These are phyloP conservation scores for Lentinula guzmanii DNA, from an alignment of 768 basidiomycete species.

Conservation along the genomic window DNA sequence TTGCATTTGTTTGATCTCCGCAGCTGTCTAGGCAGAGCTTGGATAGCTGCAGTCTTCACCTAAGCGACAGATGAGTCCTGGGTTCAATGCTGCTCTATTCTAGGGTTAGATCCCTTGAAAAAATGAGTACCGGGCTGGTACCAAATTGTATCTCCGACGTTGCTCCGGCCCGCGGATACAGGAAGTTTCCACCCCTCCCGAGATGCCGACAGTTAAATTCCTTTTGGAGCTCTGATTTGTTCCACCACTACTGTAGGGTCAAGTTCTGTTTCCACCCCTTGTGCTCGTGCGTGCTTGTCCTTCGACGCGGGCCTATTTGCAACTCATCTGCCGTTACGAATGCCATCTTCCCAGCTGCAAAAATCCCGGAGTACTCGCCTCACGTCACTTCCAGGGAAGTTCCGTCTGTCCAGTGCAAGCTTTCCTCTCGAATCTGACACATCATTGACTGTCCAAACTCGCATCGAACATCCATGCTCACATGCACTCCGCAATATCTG, in stretches of 20 bases:
- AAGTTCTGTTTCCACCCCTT: neutral
- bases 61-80: neutral
- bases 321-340: neutral
- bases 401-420: neutral
- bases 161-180: neutral
- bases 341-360: neutral
- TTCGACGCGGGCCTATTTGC: neutral
- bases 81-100: neutral
- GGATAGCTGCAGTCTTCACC: neutral
- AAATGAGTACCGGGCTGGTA: neutral
- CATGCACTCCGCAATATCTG: neutral
- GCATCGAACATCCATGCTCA: neutral
- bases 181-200: neutral
- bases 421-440: neutral
- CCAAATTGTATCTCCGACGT: neutral
- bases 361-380: conserved; percentile 1
- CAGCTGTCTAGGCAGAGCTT: neutral
- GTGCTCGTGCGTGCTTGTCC: neutral
- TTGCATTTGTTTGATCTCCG: neutral
- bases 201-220: neutral
- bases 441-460: neutral
- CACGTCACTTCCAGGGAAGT: conserved; percentile 1
- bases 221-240: neutral
- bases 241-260: neutral
- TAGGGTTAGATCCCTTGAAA: neutral